phyloP scores from a whole-genome alignment of 768 basidiomycete species.

The Psilocybe cyanescens region DNA sequence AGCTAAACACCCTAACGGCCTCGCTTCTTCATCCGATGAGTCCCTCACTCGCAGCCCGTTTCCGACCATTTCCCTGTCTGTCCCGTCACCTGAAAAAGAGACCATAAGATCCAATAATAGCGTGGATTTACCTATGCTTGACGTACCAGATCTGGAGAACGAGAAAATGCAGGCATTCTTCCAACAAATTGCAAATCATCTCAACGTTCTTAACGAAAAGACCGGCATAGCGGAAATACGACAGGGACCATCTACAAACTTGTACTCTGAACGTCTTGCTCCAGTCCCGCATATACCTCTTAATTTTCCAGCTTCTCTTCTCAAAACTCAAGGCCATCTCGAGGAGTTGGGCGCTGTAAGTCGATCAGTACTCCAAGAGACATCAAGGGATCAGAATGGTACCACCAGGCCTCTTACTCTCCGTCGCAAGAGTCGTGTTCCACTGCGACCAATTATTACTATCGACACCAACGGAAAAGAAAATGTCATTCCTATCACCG shows the following conservation, averaged over 20 bases:
- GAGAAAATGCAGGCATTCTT: conserved; percentile 84
- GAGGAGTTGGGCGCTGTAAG: neutral
- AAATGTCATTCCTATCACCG: conserved; percentile 39
- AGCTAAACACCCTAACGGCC: conserved; percentile 39
- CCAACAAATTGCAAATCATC: conserved; percentile 80
- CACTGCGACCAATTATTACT: conserved; percentile 24
- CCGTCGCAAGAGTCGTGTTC: conserved; percentile 34
- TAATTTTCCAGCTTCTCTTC: neutral
- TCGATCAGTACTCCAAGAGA: neutral
- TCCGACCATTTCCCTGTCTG: conserved; percentile 24
- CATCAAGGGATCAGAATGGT: conserved; percentile 15
- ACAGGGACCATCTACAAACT: neutral
- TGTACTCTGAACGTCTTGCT: conserved; percentile 5
- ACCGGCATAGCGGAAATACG: conserved; percentile 24
- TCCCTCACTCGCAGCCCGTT: conserved; percentile 20
- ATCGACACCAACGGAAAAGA: conserved; percentile 54
- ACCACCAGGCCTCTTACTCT: conserved; percentile 48
- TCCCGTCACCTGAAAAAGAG: conserved; percentile 20
- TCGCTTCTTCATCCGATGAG: conserved; percentile 13
- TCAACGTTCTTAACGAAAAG: conserved; percentile 71
- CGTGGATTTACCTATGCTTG: conserved; percentile 45
- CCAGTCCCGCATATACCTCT: conserved; percentile 5
- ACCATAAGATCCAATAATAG: conserved; percentile 4
- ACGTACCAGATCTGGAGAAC: conserved; percentile 74
- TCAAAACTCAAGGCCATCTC: neutral